Base-by-base conservation (phyloP, 2,329 filamentous ascomycete genomes). In the Calonectria multiphialidica region DNA sequence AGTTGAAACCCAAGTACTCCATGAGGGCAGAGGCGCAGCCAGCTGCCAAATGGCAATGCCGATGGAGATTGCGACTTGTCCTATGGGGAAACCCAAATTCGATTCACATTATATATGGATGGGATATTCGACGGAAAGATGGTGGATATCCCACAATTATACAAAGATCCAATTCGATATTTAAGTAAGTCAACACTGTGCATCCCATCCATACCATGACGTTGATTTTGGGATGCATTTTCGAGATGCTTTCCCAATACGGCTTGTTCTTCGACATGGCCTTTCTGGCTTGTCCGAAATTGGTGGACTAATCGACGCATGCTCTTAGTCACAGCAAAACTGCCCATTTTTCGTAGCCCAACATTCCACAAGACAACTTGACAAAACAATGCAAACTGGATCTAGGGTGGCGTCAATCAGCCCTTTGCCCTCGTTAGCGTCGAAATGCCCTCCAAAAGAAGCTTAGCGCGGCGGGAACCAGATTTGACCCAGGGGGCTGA, bases 361-460 rank as follows among this genome's bases (percentile, higher is more conserved):
- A 12, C 21, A 30, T 28, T 62, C n/a, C 13, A 25, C 40, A 28
- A 50, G 47, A 33, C 57, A 65, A 7, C 21, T 21, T 9, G 37
- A 25, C 23, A 47, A 15, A 5, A 15, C n/a, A 23, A 16, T 57
- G 15, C 18, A 18, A 18, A 57, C 33, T 28, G 49, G 21, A 30
- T 28, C 50, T 7, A 30, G 33, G 18, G 16, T 47, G 47, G 40
- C 45, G 33, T 55, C 21, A 18, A 45, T 28, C 64, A 57, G 50
- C 64, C 47, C 23, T 63, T 33, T 42, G 6, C 7, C 37, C 13
- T 6, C 5, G 2, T 30, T 55, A 66, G 64, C 66, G 71, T 63
- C 72, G 72, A 77, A 73, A 70, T 72, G 70, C 62, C 57, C 71
- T 21, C 75, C 68, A 23, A 61, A 73, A 74, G 18, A 0, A 30